Evolutionary conservation across 192 early-diverging fungal species (phyloP).

Genomic region (Chytriomyces hyalinus): DNA sequence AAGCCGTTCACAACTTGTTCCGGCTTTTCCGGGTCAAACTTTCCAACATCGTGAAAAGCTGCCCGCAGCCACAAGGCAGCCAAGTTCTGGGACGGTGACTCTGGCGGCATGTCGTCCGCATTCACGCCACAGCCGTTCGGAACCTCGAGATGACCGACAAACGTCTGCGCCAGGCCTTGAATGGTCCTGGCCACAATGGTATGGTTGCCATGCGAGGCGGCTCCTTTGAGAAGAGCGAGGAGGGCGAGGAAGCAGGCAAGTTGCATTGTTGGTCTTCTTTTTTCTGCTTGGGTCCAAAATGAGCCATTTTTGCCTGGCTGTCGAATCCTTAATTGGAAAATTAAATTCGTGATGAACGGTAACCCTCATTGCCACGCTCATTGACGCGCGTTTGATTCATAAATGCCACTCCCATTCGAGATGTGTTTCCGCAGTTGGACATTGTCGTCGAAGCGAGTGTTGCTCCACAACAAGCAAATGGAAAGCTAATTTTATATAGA

Average conservation of each 20-base stretch:
- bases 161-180: not conserved
- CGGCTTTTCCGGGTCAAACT: conserved; percentile 22
- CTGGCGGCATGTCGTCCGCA: too few relatives aligned
- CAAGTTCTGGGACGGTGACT: conserved; percentile 15
- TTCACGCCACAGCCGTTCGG: not conserved
- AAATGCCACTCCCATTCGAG: too few relatives aligned
- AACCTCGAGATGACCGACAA: not conserved
- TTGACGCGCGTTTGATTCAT: too few relatives aligned
- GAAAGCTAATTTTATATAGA: too few relatives aligned
- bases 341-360: too few relatives aligned
- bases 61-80: conserved; percentile 47
- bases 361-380: too few relatives aligned
- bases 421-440: too few relatives aligned
- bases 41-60: conserved; percentile 42
- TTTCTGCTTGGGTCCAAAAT: not conserved
- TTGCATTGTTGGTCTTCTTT: not conserved
- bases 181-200: not conserved
- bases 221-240: not conserved
- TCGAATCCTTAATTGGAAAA: too few relatives aligned
- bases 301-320: not conserved
- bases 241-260: not conserved
- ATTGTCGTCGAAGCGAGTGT: too few relatives aligned
- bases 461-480: too few relatives aligned
- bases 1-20: conserved; percentile 10
- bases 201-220: not conserved